Base-by-base conservation (phyloP, 345 rosid genomes). In the Gossypium stocksii region DNA sequence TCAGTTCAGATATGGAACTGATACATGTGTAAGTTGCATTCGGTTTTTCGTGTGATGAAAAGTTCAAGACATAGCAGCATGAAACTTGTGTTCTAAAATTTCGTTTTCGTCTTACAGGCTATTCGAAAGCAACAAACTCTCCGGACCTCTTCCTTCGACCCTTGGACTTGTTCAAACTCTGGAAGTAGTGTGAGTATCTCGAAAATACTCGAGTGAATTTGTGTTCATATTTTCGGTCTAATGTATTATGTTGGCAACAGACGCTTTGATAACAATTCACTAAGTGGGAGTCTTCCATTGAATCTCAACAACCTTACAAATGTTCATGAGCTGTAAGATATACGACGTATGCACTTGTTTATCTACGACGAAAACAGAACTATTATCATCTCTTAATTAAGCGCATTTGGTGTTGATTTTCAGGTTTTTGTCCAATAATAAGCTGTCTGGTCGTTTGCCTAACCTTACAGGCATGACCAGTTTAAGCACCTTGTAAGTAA, bases 351-450 rank as follows among this genome's bases (percentile, higher is more conserved):
- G 22, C 22, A 22, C 13, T 77, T 41, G 58, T 73, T 63, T 29
- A 23, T 22, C 20, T 52, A 4, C 56, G 2, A 56, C 0, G 11
- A 3, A 27, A 8, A 41, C 3, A 13, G 59, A 74, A 62, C 59
- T 72, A 15, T 22, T 44, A 2, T 64, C 64, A 34, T 62, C 8
- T 57, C 20, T 48, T 27, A 44, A 11, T 22, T 58, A 41, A 66
- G 48, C 51, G 67, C 10, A 14, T 70, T 69, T 27, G 61, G 11
- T 29, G 7, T 13, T 44, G 63, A 48, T 44, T 67, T 82, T 45
- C 81, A 96, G 99, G 83, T 82, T 23, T 71, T 77, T 96, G 84
- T 90, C 98, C 78, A 91, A 89, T 83, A 93, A 93, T 73, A 15
- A 1, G 56, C 77, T 93, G 23, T 77, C 67, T 0, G 98, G 97